A percentile compares a stretch with the other conserved stretches of the same genome.
phyloP scores from a whole-genome alignment of 495 filamentous ascomycete species.

The Hypoxylon subgilvum region DNA sequence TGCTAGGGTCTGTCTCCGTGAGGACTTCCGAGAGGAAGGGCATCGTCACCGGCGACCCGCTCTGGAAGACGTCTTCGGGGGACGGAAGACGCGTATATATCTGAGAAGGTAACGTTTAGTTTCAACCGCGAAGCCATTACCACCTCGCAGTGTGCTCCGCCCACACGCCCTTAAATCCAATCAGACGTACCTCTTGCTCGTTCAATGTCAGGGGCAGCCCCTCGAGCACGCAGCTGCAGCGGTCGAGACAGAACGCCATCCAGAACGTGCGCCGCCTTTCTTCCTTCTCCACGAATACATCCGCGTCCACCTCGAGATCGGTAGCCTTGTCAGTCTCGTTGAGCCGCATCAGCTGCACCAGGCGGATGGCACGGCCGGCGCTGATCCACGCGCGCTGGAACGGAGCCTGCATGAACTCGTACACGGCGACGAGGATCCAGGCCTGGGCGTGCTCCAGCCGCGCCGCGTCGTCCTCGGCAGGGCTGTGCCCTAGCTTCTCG shows the following conservation, averaged over 20 bases:
- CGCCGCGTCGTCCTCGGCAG: constrained; percentile 8
- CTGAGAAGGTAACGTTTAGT: constrained; percentile 7
- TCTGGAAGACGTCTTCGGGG: constrained; percentile 17
- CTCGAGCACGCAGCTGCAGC: constrained; percentile 17
- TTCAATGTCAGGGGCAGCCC: constrained; percentile 16
- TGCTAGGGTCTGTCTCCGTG: background rate
- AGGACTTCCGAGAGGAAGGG: constrained; percentile 15
- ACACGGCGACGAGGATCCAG: constrained; percentile 59
- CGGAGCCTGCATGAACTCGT: constrained; percentile 55
- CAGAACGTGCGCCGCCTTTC: constrained; percentile 55
- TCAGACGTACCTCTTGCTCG: constrained; percentile 17
- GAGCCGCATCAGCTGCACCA: constrained; percentile 52
- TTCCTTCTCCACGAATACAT: constrained; percentile 45
- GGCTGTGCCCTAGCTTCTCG: constrained; percentile 36
- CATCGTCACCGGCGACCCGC: constrained; percentile 9
- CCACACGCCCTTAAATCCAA: too few relatives aligned
- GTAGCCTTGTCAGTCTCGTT: constrained; percentile 38
- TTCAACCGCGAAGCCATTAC: background rate
- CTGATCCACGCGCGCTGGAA: constrained; percentile 54
- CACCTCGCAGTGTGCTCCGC: background rate
- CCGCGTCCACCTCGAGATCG: background rate
- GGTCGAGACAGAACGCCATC: constrained; percentile 55
- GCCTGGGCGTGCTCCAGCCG: constrained; percentile 56
- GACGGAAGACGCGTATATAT: constrained; percentile 18
- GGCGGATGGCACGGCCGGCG: constrained; percentile 51